These are phyloP conservation scores for Penicillium lagena DNA, from an alignment of 495 filamentous ascomycete genomes.

Conservation along the genomic window DNA sequence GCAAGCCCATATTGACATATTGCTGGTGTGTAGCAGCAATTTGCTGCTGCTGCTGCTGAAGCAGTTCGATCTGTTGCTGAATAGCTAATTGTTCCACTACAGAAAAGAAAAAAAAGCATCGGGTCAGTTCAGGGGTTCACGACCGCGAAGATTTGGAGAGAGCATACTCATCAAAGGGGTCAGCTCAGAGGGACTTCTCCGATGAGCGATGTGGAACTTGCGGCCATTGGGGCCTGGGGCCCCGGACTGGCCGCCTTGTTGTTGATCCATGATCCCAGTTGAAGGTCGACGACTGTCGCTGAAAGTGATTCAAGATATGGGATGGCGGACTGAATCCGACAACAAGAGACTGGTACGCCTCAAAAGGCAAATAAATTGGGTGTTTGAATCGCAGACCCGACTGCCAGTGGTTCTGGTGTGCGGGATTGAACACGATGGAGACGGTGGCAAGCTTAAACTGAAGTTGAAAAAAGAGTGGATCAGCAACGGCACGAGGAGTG, in stretches of 20 bases:
- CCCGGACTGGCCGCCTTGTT: conserved; percentile 55
- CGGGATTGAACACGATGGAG: conserved; percentile 14
- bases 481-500: conserved; percentile 13
- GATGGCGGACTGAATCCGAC: conserved; percentile 8
- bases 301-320: conserved; percentile 14
- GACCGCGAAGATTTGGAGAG: conserved; percentile 15
- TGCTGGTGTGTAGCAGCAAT: conserved; percentile 94
- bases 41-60: conserved; percentile 98
- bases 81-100: conserved; percentile 97
- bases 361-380: conserved; percentile 18
- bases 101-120: not conserved
- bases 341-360: conserved; percentile 16
- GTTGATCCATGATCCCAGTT: conserved; percentile 68
- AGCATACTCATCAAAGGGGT: conserved; percentile 98
- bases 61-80: conserved; percentile 95
- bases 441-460: conserved; percentile 13
- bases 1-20: conserved; percentile 93
- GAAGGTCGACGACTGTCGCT: conserved; percentile 11
- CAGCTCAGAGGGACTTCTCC: conserved; percentile 93
- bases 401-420: conserved; percentile 17
- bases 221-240: conserved; percentile 79
- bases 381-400: conserved; percentile 20
- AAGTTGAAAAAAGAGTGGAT: conserved; percentile 20
- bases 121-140: conserved; percentile 6
- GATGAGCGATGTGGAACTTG: conserved; percentile 94